Evolutionary conservation across 768 basidiomycete genomes (phyloP).

Genomic region (Russula olivacea): DNA sequence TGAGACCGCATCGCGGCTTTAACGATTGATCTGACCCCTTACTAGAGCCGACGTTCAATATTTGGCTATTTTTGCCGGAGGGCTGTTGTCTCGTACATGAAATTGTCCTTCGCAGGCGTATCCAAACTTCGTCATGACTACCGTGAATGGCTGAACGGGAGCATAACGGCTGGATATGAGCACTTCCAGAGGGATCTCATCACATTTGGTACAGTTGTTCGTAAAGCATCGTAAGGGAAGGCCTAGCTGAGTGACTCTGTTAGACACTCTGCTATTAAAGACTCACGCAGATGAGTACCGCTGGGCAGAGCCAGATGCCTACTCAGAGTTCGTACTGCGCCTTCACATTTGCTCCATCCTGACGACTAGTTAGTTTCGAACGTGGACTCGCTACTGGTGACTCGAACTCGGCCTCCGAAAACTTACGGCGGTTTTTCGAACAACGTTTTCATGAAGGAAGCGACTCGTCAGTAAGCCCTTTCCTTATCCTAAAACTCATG

Average conservation of each 20-base stretch:
- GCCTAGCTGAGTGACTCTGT: neutral
- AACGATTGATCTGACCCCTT: neutral
- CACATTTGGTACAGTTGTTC: constrained; percentile 16
- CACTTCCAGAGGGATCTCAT: constrained; percentile 21
- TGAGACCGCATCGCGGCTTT: constrained; percentile 12
- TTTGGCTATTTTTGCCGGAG: constrained; percentile 80
- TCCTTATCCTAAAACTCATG: neutral
- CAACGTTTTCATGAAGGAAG: constrained; percentile 76
- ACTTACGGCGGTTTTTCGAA: constrained; percentile 73
- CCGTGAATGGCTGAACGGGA: constrained; percentile 52
- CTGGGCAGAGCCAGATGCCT: constrained; percentile 22
- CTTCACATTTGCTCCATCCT: constrained; percentile 18
- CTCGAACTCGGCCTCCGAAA: constrained; percentile 61
- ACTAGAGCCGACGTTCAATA: constrained; percentile 64
- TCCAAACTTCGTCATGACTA: constrained; percentile 62
- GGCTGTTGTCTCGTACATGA: constrained; percentile 66
- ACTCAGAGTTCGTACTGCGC: constrained; percentile 16
- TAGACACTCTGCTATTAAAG: constrained; percentile 28
- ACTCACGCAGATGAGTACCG: constrained; percentile 24
- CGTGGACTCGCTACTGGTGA: constrained; percentile 60
- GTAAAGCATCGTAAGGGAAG: neutral
- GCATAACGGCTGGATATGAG: constrained; percentile 44
- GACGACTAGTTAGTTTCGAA: constrained; percentile 50
- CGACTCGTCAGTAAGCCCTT: constrained; percentile 57
- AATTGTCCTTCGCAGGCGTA: constrained; percentile 71